Evolutionary conservation across 169 alveolate genomes (phyloP), one percentile per base, ranked within the genome.

Genomic region (Perkinsus olseni): DNA sequence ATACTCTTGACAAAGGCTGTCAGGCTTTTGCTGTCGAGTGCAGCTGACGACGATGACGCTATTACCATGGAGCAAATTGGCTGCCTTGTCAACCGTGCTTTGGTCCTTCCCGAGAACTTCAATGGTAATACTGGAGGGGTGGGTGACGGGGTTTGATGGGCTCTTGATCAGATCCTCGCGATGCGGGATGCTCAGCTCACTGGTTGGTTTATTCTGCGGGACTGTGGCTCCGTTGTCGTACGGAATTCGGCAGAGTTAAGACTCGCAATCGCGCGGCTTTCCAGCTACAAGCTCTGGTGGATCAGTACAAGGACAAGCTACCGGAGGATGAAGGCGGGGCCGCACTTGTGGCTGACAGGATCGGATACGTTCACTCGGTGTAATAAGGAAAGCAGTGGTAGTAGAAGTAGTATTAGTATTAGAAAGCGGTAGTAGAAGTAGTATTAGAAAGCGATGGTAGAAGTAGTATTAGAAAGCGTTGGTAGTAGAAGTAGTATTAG

Each of bases 141-240:
- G 28, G 45, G 38, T 17, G 45, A 24, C 20, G 3, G 38, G 39
- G 24, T 4, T 13, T 39, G 24, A 11, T 74, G n/a, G 13, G 48
- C 6, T 34, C 38, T 74, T 36, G 24, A 8, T 38, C 40, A 31
- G 39, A 36, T 31, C 38, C 45, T 62, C 40, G 74, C 0, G 92
- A 92, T 10, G 74, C 38, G 10, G 93, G 92, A 40, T 92, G 74
- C 50, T 92, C 95, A 13, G 92, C 95, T 4, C 91, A 94, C 91
- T 94, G 96, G 96, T 93, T 93, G 74, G 93, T 94, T 38, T 91
- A 50, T 37, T 94, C 96, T 20, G 93, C 94, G 21, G 96, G 94
- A 0, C 91, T 94, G 50, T 93, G 94, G 95, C 92, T 93, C 50
- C 93, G 96, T 0, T 93, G 96, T 92, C 51, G 92, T 91, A 45